Evolutionary conservation across 2,329 filamentous ascomycete species (phyloP).

Genomic region (Zymoseptoria pseudotritici): DNA sequence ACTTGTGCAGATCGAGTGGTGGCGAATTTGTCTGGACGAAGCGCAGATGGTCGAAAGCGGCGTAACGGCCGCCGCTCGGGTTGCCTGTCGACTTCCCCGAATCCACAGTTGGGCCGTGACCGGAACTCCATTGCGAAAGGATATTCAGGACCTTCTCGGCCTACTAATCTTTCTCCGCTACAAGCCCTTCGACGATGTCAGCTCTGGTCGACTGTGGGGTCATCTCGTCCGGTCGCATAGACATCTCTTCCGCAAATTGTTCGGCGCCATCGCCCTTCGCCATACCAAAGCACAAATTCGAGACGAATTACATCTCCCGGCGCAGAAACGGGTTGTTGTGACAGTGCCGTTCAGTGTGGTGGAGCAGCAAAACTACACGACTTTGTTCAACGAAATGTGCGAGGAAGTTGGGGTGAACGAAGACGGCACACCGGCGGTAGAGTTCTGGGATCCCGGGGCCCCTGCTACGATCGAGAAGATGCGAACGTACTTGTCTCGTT

Average conservation of each 20-base stretch:
- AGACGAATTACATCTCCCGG: conserved; percentile 69
- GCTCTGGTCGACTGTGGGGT: conserved; percentile 58
- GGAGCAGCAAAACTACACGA: conserved; percentile 81
- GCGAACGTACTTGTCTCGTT: conserved; percentile 67
- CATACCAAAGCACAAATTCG: conserved; percentile 80
- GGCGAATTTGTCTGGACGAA: conserved; percentile 69
- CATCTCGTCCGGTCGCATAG: conserved; percentile 55
- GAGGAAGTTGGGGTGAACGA: conserved; percentile 58
- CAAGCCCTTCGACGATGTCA: conserved; percentile 60
- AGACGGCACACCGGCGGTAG: conserved; percentile 54
- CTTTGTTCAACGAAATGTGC: conserved; percentile 68
- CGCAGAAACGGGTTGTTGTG: conserved; percentile 79
- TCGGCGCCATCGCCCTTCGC: conserved; percentile 65
- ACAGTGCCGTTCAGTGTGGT: conserved; percentile 84
- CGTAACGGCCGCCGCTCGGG: conserved; percentile 70
- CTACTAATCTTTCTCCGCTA: conserved; percentile 74
- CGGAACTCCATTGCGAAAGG: conserved; percentile 78
- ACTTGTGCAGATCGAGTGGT: conserved; percentile 76
- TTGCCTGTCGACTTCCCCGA: conserved; percentile 73
- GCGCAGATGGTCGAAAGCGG: conserved; percentile 91
- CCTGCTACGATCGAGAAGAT: conserved; percentile 57
- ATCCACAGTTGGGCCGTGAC: conserved; percentile 88
- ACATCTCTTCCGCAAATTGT: conserved; percentile 59
- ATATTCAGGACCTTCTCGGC: conserved; percentile 71
- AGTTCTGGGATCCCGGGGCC: conserved; percentile 59